Evolutionary conservation across 208 protist species (phyloP), one percentile per base, ranked within the genome.

Genomic region (Crithidia acanthocephali): DNA sequence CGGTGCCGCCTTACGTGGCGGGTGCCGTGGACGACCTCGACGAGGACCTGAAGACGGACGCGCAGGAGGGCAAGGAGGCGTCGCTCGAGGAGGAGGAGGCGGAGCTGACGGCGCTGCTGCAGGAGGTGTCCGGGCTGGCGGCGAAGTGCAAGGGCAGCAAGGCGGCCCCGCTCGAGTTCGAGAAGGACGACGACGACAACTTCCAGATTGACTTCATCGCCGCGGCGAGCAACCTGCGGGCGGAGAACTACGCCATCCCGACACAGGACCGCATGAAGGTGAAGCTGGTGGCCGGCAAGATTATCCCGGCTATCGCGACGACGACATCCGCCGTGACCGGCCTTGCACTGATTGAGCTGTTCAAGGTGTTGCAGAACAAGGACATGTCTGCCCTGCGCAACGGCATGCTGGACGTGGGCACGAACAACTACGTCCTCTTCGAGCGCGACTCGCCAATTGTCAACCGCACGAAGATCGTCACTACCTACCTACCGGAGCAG

Each of bases 231-330:
- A 99, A 99, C 80, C 74, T 99, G 59, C 83, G 98, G 27, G 98
- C 97, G 9, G 58, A 25, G 7, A 98, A 97, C 80, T 99, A 99
- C 76, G 72, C 68, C 8, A 99, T 99, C 59, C 84, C 94, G 9
- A 84, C 87, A 28, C 86, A 85, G 23, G 92, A 97, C 67, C 79
- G 86, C 33, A 81, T 92, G 76, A 92, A 95, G 66, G 95, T 95
- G 53, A 98, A 98, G 72, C 78, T 93, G 35, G 92, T 99, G 57
- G 97, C 98, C 3, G 98, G 98, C 35, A 99, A 99, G 75, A 99
- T 99, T 78, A 99, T 99, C 66, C 99, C 99, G n/a, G 99, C 99
- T 18, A 99, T 99, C 74, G 98, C 99, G 42, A 99, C 99, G 1
- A 99, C 99, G 8, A 99, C 99, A 5, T 98, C 99, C 22, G 72